Base-by-base conservation (phyloP, 1,284 basidiomycete genomes). In the Coniophora puteana region DNA sequence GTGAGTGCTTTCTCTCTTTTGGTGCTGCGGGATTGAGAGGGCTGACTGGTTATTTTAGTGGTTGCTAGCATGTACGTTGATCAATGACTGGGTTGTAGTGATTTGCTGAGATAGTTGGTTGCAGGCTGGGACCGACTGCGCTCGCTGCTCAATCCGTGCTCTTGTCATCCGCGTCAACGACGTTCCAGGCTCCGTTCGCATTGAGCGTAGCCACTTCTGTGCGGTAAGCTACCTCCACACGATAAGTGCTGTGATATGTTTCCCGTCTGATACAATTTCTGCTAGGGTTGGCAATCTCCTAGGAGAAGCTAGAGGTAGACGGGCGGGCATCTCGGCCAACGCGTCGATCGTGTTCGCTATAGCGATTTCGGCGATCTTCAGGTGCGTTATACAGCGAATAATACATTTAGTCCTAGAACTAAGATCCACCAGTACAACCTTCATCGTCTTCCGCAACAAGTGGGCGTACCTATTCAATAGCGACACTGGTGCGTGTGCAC, bases 381-480 rank as follows among this genome's bases (percentile, higher is more conserved):
- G 82, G 87, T 86, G 23, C 35, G 65, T 52, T 12, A 4, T 18
- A 1, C 22, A 8, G 39, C 32, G 25, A 35, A 26, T 50, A 33
- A 31, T 49, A 26, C 44, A 41, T 23, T 46, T 27, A 17, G 31
- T 31, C 16, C 5, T 16, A 11, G 16, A 30, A 30, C 22, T 34
- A 27, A 20, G 14, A 46, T 45, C 28, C 40, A 45, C 57, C 51
- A 90, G 87, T 47, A 55, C 72, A 0, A 67, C 90, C 59, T 88
- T 89, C 59, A 53, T 92, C 49, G 58, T 74, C 11, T 90, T 91
- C 71, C 72, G 88, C 5, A 61, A 79, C 25, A 67, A 68, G 4
- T 93, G 89, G 87, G 91, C 76, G 3, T 81, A 83, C 54, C 61
- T 94, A 18, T 96, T 95, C 71, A 95, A 93, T 54, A 69, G 81